These are phyloP conservation scores for Pholiota microspora DNA, from an alignment of 768 basidiomycete species.

Conservation along the genomic window DNA sequence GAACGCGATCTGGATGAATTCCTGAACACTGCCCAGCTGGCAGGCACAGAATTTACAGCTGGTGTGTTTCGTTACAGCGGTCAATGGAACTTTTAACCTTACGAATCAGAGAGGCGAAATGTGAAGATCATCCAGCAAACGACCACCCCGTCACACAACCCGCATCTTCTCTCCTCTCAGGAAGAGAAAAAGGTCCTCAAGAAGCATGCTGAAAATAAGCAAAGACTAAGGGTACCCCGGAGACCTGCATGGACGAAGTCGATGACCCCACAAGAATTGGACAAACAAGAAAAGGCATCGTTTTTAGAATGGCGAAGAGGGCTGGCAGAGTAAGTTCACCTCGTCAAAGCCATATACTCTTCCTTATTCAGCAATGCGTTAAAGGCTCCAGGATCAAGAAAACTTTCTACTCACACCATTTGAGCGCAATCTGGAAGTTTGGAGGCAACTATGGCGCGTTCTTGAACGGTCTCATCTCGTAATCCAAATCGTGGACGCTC, in stretches of 20 bases:
- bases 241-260: constrained; percentile 86
- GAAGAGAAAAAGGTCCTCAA: constrained; percentile 76
- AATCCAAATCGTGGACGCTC: constrained; percentile 94
- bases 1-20: constrained; percentile 96
- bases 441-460: constrained; percentile 98
- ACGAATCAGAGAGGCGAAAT: constrained; percentile 64
- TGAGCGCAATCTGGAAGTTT: constrained; percentile 96
- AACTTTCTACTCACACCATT: constrained; percentile 92
- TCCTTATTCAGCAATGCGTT: neutral
- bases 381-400: constrained; percentile 83
- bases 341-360: neutral
- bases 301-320: constrained; percentile 94
- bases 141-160: constrained; percentile 62
- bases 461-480: constrained; percentile 92
- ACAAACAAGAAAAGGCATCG: constrained; percentile 83
- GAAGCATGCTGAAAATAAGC: constrained; percentile 73
- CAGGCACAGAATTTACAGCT: constrained; percentile 94
- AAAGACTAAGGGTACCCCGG: constrained; percentile 81
- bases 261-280: constrained; percentile 76
- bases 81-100: constrained; percentile 5
- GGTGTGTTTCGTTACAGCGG: constrained; percentile 46
- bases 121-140: constrained; percentile 73
- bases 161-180: constrained; percentile 78
- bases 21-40: constrained; percentile 89
- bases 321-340: constrained; percentile 74